A percentile compares a stretch with the other conserved stretches of the same genome.
These are phyloP conservation scores for Podaxis sp. DNA, from an alignment of 768 basidiomycete genomes.

Conservation along the genomic window DNA sequence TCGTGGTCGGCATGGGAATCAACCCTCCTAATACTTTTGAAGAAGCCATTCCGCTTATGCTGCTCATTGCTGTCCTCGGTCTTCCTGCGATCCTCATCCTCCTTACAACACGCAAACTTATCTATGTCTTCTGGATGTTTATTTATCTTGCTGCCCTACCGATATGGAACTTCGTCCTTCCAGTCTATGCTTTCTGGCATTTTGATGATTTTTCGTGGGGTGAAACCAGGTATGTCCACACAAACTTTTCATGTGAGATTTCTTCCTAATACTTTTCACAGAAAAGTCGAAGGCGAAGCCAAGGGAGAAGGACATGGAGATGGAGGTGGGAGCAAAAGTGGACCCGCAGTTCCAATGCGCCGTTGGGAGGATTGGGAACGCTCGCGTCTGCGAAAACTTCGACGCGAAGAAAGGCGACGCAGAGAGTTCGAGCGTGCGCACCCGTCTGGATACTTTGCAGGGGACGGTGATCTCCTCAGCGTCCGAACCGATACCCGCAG, in stretches of 20 bases:
- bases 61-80: constrained; percentile 89
- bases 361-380: constrained; percentile 99
- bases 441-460: constrained; percentile 61
- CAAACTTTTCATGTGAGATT: not conserved
- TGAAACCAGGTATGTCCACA: constrained; percentile 76
- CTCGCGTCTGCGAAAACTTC: constrained; percentile 86
- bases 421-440: constrained; percentile 79
- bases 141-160: constrained; percentile 91
- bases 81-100: constrained; percentile 90
- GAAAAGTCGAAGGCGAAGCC: constrained; percentile 92
- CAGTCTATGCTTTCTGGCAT: constrained; percentile 98
- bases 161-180: constrained; percentile 93
- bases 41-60: constrained; percentile 90
- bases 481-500: constrained; percentile 52
- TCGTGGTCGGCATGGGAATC: constrained; percentile 80
- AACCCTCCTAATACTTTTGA: constrained; percentile 82
- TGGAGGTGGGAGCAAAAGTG: constrained; percentile 50
- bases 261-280: constrained; percentile 32
- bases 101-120: constrained; percentile 90
- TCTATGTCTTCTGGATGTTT: constrained; percentile 98
- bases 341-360: constrained; percentile 79
- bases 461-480: constrained; percentile 62
- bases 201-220: constrained; percentile 99
- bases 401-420: constrained; percentile 80
- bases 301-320: constrained; percentile 78